A percentile compares a stretch with the other conserved stretches of the same genome.
Evolutionary conservation across 352 stramenopile genomes (phyloP).

Genomic region (Phytophthora agathidicida): DNA sequence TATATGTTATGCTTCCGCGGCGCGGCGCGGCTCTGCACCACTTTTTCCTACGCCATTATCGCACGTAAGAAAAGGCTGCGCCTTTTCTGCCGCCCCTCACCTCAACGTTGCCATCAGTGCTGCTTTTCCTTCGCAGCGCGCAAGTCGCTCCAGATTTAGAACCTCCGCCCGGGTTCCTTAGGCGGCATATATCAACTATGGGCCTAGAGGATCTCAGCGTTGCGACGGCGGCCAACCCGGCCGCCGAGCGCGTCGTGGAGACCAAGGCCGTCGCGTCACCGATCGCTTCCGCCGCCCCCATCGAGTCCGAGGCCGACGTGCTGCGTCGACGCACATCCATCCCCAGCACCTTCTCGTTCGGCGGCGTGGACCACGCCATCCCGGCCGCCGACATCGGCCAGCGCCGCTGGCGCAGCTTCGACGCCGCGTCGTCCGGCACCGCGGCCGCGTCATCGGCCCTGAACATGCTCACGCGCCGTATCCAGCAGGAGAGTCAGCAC

Average conservation of each 20-base stretch:
- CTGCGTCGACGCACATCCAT: slow-evolving; percentile 67
- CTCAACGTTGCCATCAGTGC: slow-evolving; percentile 28
- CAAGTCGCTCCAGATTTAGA: slow-evolving; percentile 12
- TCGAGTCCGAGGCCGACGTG: slow-evolving; percentile 36
- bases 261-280: slow-evolving; percentile 14
- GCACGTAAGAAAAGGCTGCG: slow-evolving; percentile 18
- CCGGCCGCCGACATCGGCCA: slow-evolving; percentile 30
- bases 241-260: slow-evolving; percentile 23
- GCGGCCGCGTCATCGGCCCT: slow-evolving; percentile 32
- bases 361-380: slow-evolving; percentile 29
- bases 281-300: not conserved
- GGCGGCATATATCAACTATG: slow-evolving; percentile 16
- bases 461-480: slow-evolving; percentile 55
- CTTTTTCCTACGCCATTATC: no score
- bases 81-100: slow-evolving; percentile 20
- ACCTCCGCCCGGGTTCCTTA: not conserved
- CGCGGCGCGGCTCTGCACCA: no score
- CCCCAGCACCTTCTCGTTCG: slow-evolving; percentile 61
- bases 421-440: slow-evolving; percentile 29
- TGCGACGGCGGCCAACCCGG: not conserved
- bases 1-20: no score
- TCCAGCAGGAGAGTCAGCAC: slow-evolving; percentile 54
- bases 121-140: slow-evolving; percentile 21
- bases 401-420: slow-evolving; percentile 71
- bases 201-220: slow-evolving; percentile 34